A percentile compares a stretch with the other conserved stretches of the same genome.
Evolutionary conservation across 176 grass and related monocot species (phyloP).

Genomic region (Carex pumila): DNA sequence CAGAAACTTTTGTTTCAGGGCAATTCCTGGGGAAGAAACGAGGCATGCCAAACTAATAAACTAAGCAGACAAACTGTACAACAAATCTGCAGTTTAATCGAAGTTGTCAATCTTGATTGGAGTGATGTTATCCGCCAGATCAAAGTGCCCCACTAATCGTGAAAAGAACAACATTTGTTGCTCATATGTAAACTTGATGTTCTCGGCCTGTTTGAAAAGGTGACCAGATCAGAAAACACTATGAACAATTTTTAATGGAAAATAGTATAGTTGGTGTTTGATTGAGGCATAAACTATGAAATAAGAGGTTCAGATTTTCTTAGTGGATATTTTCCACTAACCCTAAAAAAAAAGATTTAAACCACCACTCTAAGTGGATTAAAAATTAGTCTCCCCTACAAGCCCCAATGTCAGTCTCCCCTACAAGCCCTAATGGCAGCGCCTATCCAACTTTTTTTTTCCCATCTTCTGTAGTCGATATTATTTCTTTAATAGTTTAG

Average conservation of each 20-base stretch:
- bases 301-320: not conserved
- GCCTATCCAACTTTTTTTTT: too few species aligned
- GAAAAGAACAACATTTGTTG: constrained; percentile 80
- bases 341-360: too few species aligned
- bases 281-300: not conserved
- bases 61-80: not conserved
- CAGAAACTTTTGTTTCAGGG: not conserved
- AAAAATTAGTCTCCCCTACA: too few species aligned
- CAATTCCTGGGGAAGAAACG: not conserved
- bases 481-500: too few species aligned
- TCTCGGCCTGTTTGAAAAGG: constrained; percentile 24
- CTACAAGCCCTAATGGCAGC: too few species aligned
- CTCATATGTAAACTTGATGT: constrained; percentile 83
- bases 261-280: not conserved
- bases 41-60: not conserved
- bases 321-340: too few species aligned
- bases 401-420: too few species aligned
- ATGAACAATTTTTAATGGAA: not conserved
- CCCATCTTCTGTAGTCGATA: too few species aligned
- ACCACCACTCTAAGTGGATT: too few species aligned
- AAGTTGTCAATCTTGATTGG: constrained; percentile 83
- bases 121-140: constrained; percentile 69
- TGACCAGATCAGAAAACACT: not conserved
- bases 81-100: constrained; percentile 32
- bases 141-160: constrained; percentile 60